Evolutionary conservation across 495 filamentous ascomycete species (phyloP).

Genomic region (Penicillium odoratum): DNA sequence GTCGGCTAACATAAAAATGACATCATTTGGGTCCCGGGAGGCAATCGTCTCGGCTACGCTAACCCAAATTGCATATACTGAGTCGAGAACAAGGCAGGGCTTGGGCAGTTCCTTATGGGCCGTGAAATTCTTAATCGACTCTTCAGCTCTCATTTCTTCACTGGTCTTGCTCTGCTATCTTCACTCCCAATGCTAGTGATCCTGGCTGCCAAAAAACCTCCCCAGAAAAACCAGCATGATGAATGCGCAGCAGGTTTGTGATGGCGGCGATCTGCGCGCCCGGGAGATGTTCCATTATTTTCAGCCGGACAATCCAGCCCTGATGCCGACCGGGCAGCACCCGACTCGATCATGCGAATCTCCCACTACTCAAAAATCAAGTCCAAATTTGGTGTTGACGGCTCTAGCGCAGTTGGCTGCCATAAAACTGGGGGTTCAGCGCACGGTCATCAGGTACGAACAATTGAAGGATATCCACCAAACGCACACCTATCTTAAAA

Average conservation of each 20-base stretch:
- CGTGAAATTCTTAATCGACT: too few relatives aligned
- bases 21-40: too few relatives aligned
- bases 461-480: neutral
- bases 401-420: slow-evolving; percentile 43
- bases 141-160: too few relatives aligned
- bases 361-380: slow-evolving; percentile 1
- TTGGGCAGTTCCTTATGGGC: too few relatives aligned
- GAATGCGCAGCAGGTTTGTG: neutral
- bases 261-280: slow-evolving; percentile 14
- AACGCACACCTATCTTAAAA: neutral
- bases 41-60: too few relatives aligned
- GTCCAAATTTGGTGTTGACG: slow-evolving; percentile 38
- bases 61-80: too few relatives aligned
- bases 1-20: too few relatives aligned
- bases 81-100: too few relatives aligned
- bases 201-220: too few relatives aligned
- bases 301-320: slow-evolving; percentile 25
- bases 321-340: slow-evolving; percentile 17
- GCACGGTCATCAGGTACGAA: slow-evolving; percentile 43
- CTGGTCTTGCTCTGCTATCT: too few relatives aligned
- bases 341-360: neutral
- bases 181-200: too few relatives aligned
- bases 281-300: slow-evolving; percentile 27
- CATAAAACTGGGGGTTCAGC: slow-evolving; percentile 37
- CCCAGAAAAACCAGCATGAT: neutral